Conservation (phyloP, 2,329 filamentous ascomycete genomes). For the Sclerotinia sclerotiorum region DNA sequence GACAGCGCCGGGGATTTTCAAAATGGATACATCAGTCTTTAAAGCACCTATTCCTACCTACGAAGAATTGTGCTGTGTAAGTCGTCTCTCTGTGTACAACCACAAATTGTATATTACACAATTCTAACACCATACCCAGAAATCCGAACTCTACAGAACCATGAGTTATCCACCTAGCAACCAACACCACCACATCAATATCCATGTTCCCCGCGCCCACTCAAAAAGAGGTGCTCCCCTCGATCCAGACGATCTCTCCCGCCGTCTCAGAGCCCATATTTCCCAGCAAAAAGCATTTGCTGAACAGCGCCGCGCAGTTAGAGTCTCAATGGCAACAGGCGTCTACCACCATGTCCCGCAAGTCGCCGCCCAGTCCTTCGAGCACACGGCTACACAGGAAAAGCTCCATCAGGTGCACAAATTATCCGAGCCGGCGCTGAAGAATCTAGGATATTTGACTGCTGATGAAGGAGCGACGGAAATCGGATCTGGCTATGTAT, state of each 20-base stretch:
- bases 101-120: background rate
- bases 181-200: background rate
- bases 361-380: slow-evolving; percentile 56
- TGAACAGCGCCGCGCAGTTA: slow-evolving; percentile 29
- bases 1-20: background rate
- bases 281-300: slow-evolving; percentile 50
- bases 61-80: slow-evolving; percentile 13
- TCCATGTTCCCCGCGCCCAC: slow-evolving; percentile 30
- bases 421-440: slow-evolving; percentile 47
- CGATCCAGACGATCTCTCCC: slow-evolving; percentile 56
- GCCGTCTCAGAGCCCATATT: slow-evolving; percentile 52
- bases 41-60: background rate
- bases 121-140: background rate
- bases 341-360: slow-evolving; percentile 53
- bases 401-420: slow-evolving; percentile 46
- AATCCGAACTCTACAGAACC: slow-evolving; percentile 28
- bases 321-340: slow-evolving; percentile 26
- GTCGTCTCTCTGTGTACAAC: background rate
- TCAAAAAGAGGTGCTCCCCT: slow-evolving; percentile 44
- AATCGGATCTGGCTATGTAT: background rate
- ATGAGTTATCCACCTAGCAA: slow-evolving; percentile 35
- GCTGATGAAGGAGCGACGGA: slow-evolving; percentile 29
- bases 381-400: slow-evolving; percentile 52
- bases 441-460: slow-evolving; percentile 43
- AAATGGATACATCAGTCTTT: background rate